Evolutionary conservation across 306 rosid species (phyloP).

Genomic region (Dryas alaskensis): DNA sequence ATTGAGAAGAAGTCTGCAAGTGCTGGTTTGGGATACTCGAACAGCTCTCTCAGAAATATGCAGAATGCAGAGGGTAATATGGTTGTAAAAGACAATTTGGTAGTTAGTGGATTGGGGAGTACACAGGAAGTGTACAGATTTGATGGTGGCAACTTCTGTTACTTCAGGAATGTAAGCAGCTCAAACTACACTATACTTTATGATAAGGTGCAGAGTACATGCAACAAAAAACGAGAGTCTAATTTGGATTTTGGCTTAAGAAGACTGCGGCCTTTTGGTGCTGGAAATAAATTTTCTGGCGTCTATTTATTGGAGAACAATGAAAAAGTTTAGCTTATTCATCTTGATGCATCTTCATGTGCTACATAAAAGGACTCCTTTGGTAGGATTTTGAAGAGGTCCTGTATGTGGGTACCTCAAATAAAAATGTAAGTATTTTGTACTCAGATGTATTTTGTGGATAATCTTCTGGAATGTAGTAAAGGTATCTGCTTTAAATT

Average conservation of each 20-base stretch:
- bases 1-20: conserved; percentile 35
- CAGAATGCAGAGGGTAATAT: conserved; percentile 68
- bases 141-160: conserved; percentile 43
- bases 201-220: conserved; percentile 47
- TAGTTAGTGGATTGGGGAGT: conserved; percentile 55
- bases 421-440: conserved; percentile 22
- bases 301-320: conserved; percentile 2
- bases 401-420: conserved; percentile 11
- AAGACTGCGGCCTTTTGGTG: conserved; percentile 25
- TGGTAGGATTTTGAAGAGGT: conserved; percentile 9
- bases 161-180: conserved; percentile 69
- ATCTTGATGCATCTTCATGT: conserved; percentile 14
- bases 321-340: conserved; percentile 8
- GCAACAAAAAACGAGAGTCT: conserved; percentile 33
- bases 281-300: conserved; percentile 30
- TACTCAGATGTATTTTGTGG: neutral
- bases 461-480: neutral
- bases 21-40: conserved; percentile 30
- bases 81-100: conserved; percentile 49
- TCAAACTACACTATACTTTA: conserved; percentile 68
- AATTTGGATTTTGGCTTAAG: conserved; percentile 19
- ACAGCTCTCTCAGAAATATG: conserved; percentile 56
- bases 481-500: neutral
- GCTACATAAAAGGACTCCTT: neutral
- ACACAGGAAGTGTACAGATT: conserved; percentile 68